phyloP scores from a whole-genome alignment of 1,139 yeast species.

The Yamadazyma jaroonii region DNA sequence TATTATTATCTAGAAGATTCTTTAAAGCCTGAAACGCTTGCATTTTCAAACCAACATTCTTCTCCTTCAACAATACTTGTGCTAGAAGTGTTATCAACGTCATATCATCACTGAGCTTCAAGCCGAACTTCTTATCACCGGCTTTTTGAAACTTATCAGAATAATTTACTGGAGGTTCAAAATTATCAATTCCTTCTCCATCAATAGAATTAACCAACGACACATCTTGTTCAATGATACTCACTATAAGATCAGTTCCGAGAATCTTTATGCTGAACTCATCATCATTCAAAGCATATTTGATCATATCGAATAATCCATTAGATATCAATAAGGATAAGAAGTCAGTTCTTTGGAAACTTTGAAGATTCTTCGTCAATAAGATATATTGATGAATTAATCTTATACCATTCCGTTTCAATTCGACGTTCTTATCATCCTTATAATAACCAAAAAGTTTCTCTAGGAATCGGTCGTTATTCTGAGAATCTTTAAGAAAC shows the following conservation, averaged over 20 bases:
- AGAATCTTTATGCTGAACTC: conserved; percentile 56
- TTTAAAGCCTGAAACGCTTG: conserved; percentile 85
- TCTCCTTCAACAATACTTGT: conserved; percentile 59
- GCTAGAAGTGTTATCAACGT: conserved; percentile 60
- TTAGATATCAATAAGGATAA: conserved; percentile 60
- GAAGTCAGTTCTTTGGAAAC: conserved; percentile 62
- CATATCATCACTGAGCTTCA: conserved; percentile 54
- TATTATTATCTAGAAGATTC: conserved; percentile 63
- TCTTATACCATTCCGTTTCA: conserved; percentile 68
- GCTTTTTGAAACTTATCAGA: not conserved
- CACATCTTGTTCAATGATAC: conserved; percentile 84
- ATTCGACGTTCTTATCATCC: conserved; percentile 14
- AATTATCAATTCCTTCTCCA: conserved; percentile 35
- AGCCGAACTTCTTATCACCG: conserved; percentile 22
- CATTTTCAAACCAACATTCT: conserved; percentile 68
- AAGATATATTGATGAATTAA: conserved; percentile 78
- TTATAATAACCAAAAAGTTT: conserved; percentile 57
- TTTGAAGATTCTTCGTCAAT: conserved; percentile 68
- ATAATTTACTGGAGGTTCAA: conserved; percentile 27
- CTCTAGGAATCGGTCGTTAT: conserved; percentile 34
- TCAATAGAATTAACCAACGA: conserved; percentile 51
- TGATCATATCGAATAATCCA: conserved; percentile 70
- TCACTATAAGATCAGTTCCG: conserved; percentile 79
- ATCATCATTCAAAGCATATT: conserved; percentile 62
- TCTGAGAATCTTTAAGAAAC: conserved; percentile 55